Conservation (phyloP, 2,329 filamentous ascomycete species). For the Geosmithia flava region DNA sequence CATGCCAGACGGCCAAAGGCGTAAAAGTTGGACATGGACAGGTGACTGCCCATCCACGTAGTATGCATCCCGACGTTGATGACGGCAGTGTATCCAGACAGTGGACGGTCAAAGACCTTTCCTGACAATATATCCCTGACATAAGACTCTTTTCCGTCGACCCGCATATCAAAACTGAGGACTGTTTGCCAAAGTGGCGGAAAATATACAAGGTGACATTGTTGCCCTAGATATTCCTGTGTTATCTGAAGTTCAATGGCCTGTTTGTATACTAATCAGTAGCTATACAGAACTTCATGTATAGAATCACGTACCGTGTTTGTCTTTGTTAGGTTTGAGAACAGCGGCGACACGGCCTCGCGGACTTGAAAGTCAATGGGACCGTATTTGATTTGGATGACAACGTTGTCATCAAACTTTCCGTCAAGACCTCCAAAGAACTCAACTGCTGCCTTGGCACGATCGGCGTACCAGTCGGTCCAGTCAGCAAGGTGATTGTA, state of each 20-base stretch:
- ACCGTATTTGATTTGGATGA: constrained; percentile 63
- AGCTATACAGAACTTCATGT: neutral
- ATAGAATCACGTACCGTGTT: constrained; percentile 7
- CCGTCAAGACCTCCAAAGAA: constrained; percentile 54
- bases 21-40: constrained; percentile 61
- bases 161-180: constrained; percentile 53
- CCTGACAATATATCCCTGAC: constrained; percentile 42
- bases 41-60: constrained; percentile 58
- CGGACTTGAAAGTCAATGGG: constrained; percentile 53
- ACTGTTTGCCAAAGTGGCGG: constrained; percentile 57
- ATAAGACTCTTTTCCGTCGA: constrained; percentile 40
- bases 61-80: constrained; percentile 53
- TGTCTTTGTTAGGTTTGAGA: constrained; percentile 35
- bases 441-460: constrained; percentile 57
- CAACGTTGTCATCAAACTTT: constrained; percentile 56
- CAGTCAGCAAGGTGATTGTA: constrained; percentile 47
- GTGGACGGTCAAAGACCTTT: constrained; percentile 43
- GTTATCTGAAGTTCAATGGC: constrained; percentile 55
- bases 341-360: constrained; percentile 51
- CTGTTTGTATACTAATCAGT: neutral
- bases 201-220: constrained; percentile 56
- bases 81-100: constrained; percentile 53
- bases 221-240: constrained; percentile 62
- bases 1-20: constrained; percentile 57
- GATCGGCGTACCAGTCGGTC: constrained; percentile 51